Evolutionary conservation across 176 grass and related monocot genomes (phyloP), one percentile per base, ranked within the genome.

Genomic region (Dactylis glomerata): DNA sequence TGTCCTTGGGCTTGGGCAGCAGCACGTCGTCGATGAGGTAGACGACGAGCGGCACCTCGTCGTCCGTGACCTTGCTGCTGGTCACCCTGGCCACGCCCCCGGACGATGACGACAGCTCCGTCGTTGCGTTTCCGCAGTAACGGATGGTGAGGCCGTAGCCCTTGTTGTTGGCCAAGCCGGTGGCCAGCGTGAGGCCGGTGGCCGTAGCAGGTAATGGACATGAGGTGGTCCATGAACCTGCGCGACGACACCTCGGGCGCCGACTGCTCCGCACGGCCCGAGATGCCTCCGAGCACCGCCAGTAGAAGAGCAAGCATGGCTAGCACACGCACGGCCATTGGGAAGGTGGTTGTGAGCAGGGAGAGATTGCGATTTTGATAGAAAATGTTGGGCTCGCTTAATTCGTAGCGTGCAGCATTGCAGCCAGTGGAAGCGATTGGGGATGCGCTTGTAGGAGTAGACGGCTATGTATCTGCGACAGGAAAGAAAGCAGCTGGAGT

Each of bases 11-110:
- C 44, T 46, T 14, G 11, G 71, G 83, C 14, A 81, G 0, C 14
- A 89, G 17, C 38, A 89, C 82, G 27, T 57, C 46, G 77, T 85
- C 77, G 70, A 77, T 85, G 87, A 78, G 45, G 83, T 86, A 82
- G 28, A 85, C 10, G 46, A 71, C 78, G 56, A 82, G 11, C 2
- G 30, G 49, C 19, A 36, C 71, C 59, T 40, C 38, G 5, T 71
- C 41, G 79, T 79, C 83, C 7, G 41, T 0, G 51, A 82, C 10
- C 14, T 26, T 79, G 44, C 26, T 79, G 44, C 20, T 49, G 50
- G 24, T 86, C 83, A 90, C 78, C 38, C 17, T 72, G 13, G 79
- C 83, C 8, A 19, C 23, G 28, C 5, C 55, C 3, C 14, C 5
- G 8, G 37, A 14, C 11, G 74, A 23, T 1, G 77, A 40, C 33